These are phyloP conservation scores for Pythium angustatum DNA, from an alignment of 352 stramenopile genomes.

Conservation along the genomic window DNA sequence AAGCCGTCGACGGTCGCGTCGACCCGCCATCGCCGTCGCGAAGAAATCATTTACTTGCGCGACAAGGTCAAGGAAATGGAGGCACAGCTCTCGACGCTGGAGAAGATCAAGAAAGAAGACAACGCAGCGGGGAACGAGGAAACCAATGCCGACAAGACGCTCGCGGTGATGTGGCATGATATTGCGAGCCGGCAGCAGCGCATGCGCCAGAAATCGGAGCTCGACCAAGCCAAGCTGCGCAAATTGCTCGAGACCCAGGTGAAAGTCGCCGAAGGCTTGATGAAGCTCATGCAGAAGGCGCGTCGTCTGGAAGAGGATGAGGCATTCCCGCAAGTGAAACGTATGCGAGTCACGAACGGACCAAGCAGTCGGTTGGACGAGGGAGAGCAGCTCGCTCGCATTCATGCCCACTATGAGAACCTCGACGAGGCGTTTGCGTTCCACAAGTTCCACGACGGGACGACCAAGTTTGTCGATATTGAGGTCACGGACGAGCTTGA, in stretches of 20 bases:
- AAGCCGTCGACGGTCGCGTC: conserved; percentile 23
- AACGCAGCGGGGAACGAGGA: no score
- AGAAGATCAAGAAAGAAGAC: no score
- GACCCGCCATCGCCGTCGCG: conserved; percentile 18
- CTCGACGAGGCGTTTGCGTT: no score
- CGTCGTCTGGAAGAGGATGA: not conserved
- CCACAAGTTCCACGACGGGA: conserved; percentile 15
- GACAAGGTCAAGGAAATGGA: conserved; percentile 26
- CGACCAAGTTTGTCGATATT: conserved; percentile 6
- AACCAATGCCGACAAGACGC: no score
- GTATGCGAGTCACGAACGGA: not conserved
- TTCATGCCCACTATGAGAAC: no score
- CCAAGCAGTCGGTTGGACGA: not conserved
- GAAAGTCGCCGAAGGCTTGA: not conserved
- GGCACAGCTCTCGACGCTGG: conserved; percentile 2
- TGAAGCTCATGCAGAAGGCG: conserved; percentile 7
- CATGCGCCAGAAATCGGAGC: conserved; percentile 1
- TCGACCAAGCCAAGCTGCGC: conserved; percentile 2
- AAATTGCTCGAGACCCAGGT: not conserved
- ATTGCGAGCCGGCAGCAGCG: conserved; percentile 6
- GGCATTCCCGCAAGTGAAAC: no score
- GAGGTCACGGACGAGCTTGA: not conserved
- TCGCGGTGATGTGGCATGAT: conserved; percentile 3
- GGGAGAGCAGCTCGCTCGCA: no score
- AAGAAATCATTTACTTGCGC: conserved; percentile 28